These are phyloP conservation scores for Nakazawaea siamensis DNA, from an alignment of 805 yeast genomes.

Conservation along the genomic window DNA sequence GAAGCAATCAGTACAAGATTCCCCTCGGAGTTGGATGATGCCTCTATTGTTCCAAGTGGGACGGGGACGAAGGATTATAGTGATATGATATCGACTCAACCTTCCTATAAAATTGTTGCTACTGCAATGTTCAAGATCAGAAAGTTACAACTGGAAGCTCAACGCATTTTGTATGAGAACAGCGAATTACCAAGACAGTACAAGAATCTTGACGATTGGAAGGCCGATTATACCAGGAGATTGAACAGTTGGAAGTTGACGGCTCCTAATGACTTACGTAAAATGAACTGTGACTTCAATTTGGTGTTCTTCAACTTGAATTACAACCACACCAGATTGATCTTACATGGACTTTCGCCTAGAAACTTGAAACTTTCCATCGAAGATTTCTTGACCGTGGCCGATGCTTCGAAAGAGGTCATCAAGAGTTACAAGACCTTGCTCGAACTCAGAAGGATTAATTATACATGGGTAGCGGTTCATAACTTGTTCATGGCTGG, in stretches of 20 bases:
- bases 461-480: slow-evolving; percentile 90
- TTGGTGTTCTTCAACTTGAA: slow-evolving; percentile 63
- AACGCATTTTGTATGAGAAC: slow-evolving; percentile 60
- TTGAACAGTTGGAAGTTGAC: slow-evolving; percentile 56
- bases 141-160: slow-evolving; percentile 70
- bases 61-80: slow-evolving; percentile 29
- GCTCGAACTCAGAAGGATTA: slow-evolving; percentile 48
- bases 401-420: slow-evolving; percentile 58
- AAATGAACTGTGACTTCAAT: slow-evolving; percentile 72
- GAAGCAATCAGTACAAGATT: slow-evolving; percentile 63
- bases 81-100: slow-evolving; percentile 26
- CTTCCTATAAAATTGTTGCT: slow-evolving; percentile 64
- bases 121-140: slow-evolving; percentile 62
- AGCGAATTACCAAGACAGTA: slow-evolving; percentile 65
- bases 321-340: slow-evolving; percentile 65
- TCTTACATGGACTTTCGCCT: slow-evolving; percentile 75
- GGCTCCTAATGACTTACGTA: slow-evolving; percentile 46
- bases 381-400: slow-evolving; percentile 47
- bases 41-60: slow-evolving; percentile 36
- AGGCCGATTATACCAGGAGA: slow-evolving; percentile 35
- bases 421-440: slow-evolving; percentile 56
- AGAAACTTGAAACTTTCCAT: slow-evolving; percentile 45
- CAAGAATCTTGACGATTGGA: slow-evolving; percentile 53
- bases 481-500: slow-evolving; percentile 88
- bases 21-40: slow-evolving; percentile 72